Evolutionary conservation across 129 eudicot genomes (phyloP).

Genomic region (Chrysanthemum lavandulifolium): DNA sequence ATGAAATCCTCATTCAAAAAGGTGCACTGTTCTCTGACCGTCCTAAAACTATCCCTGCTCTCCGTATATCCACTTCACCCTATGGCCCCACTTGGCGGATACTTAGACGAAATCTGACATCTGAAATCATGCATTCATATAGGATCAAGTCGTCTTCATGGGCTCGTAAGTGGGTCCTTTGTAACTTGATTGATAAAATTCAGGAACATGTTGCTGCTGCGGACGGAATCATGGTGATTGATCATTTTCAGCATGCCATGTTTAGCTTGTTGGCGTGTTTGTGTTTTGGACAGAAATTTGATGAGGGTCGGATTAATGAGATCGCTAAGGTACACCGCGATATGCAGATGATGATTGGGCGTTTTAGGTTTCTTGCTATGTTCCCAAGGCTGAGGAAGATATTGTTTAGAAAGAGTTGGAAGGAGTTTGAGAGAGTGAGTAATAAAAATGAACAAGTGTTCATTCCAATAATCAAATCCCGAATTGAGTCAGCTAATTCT

Average conservation of each 20-base stretch:
- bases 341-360: slow-evolving; percentile 4
- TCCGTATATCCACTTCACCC: slow-evolving; percentile 14
- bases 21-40: slow-evolving; percentile 27
- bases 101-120: slow-evolving; percentile 7
- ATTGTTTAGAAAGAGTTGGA: slow-evolving; percentile 14
- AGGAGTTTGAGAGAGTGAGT: slow-evolving; percentile 4
- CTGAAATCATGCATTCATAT: slow-evolving; percentile 12
- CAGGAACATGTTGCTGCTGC: not conserved
- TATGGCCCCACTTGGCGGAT: slow-evolving; percentile 28
- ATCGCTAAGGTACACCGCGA: slow-evolving; percentile 21
- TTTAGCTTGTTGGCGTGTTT: slow-evolving; percentile 22
- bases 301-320: slow-evolving; percentile 21
- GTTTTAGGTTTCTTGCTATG: not conserved
- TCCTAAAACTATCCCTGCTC: not conserved
- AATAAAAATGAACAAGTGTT: slow-evolving; percentile 1
- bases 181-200: not conserved
- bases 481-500: not conserved
- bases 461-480: slow-evolving; percentile 14
- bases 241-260: slow-evolving; percentile 26
- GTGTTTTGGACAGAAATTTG: slow-evolving; percentile 37
- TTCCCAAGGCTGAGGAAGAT: slow-evolving; percentile 20
- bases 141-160: slow-evolving; percentile 13
- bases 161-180: slow-evolving; percentile 24
- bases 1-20: slow-evolving; percentile 20
- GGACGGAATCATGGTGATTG: slow-evolving; percentile 15